phyloP scores from a whole-genome alignment of 2,329 filamentous ascomycete genomes.

The Pseudogymnoascus sp. region DNA sequence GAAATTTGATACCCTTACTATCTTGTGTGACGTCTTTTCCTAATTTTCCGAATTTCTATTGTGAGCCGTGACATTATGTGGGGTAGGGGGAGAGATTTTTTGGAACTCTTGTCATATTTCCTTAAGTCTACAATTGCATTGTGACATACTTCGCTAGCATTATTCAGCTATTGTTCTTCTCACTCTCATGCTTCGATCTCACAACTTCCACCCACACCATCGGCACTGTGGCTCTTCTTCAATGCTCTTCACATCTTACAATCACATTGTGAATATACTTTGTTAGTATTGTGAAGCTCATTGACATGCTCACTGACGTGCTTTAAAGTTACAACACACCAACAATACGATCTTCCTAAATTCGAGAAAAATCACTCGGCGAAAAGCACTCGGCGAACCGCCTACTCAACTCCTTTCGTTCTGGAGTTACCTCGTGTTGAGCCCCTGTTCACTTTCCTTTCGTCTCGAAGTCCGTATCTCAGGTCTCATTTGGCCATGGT shows the following conservation, averaged over 20 bases:
- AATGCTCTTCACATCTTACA: neutral
- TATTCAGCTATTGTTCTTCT: neutral
- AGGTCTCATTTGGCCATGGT: neutral
- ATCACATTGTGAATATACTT: neutral
- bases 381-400: neutral
- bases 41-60: neutral
- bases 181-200: neutral
- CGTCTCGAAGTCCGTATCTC: neutral
- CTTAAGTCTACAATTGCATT: neutral
- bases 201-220: neutral
- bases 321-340: neutral
- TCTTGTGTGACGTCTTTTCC: neutral
- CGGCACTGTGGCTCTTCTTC: neutral
- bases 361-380: neutral
- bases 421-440: neutral
- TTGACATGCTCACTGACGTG: neutral
- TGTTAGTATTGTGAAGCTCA: neutral
- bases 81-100: no score
- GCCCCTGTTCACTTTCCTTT: neutral
- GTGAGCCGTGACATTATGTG: neutral
- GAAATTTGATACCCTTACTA: constrained; percentile 6
- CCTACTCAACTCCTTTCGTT: neutral
- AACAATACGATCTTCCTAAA: neutral
- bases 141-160: neutral
- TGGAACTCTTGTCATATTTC: neutral